phyloP scores from a whole-genome alignment of 495 filamentous ascomycete genomes.

The Beverwykella pulmonaria region DNA sequence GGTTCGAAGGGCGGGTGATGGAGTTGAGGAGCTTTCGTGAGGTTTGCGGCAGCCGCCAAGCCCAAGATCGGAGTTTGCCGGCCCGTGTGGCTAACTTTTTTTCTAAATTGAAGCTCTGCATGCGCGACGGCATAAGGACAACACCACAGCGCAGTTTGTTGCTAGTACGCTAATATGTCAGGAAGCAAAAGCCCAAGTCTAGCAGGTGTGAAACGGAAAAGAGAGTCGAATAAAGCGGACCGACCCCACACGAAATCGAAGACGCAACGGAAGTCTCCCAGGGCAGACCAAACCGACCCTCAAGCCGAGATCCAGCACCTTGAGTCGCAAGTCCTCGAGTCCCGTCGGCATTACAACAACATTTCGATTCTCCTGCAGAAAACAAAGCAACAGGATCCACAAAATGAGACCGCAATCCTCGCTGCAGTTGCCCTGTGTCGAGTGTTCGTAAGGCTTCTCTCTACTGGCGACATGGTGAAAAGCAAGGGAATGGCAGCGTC shows the following conservation, averaged over 20 bases:
- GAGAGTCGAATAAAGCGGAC: constrained; percentile 21
- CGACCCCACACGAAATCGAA: constrained; percentile 20
- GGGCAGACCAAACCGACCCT: constrained; percentile 48
- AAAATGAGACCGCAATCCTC: constrained; percentile 50
- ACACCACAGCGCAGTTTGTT: neutral
- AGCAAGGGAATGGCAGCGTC: constrained; percentile 65
- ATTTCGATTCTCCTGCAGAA: constrained; percentile 72
- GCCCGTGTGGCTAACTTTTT: neutral
- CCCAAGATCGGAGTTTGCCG: neutral
- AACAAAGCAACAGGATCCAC: constrained; percentile 53
- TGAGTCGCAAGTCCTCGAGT: constrained; percentile 78
- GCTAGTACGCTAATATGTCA: constrained; percentile 17
- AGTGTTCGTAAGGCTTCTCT: constrained; percentile 83
- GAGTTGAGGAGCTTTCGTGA: constrained; percentile 26
- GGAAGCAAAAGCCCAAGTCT: neutral
- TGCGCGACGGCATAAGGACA: neutral
- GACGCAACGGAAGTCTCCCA: constrained; percentile 10
- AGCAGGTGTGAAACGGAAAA: constrained; percentile 41
- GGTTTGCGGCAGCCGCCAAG: neutral
- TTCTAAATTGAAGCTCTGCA: neutral
- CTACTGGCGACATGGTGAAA: constrained; percentile 69
- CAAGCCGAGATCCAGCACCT: constrained; percentile 63
- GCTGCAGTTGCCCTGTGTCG: constrained; percentile 83
- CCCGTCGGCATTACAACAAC: constrained; percentile 89
- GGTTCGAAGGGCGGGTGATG: constrained; percentile 35